Conservation (phyloP, 768 basidiomycete species). For the Candolleomyces efflorescens region DNA sequence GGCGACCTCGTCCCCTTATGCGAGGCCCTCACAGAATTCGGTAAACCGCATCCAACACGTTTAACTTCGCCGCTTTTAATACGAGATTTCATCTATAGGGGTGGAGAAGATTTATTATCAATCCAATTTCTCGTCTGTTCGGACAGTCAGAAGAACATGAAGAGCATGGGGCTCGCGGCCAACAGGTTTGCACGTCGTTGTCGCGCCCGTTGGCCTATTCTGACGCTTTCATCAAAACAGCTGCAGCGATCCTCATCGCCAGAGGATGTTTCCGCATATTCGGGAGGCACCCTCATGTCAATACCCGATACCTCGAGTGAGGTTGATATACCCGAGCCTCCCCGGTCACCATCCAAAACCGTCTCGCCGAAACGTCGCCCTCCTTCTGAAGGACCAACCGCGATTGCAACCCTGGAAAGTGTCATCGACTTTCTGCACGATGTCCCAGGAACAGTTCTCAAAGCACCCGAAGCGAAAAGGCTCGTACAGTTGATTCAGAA, state of each 20-base stretch:
- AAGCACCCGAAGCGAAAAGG: constrained; percentile 2
- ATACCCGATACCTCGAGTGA: background rate
- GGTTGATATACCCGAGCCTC: background rate
- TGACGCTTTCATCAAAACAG: background rate
- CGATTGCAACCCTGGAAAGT: constrained; percentile 5
- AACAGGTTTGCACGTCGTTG: background rate
- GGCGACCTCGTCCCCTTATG: constrained; percentile 47
- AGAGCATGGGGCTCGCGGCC: background rate
- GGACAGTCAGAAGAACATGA: background rate
- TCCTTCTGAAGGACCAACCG: background rate
- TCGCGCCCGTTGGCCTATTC: background rate
- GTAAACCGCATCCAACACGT: constrained; percentile 1
- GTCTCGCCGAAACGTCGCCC: constrained; percentile 4
- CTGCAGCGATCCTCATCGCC: background rate
- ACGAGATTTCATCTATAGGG: background rate
- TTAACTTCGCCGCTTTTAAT: background rate
- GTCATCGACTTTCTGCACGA: constrained; percentile 7
- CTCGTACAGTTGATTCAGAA: background rate
- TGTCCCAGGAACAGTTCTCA: background rate
- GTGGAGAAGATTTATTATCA: constrained; percentile 4
- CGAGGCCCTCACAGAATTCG: constrained; percentile 31
- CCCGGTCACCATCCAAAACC: constrained; percentile 2
- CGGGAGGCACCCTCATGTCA: background rate
- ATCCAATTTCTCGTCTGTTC: constrained; percentile 8
- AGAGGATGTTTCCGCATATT: background rate